These are phyloP conservation scores for Backusella tuberculispora DNA, from an alignment of 192 early-diverging fungal genomes.

Conservation along the genomic window DNA sequence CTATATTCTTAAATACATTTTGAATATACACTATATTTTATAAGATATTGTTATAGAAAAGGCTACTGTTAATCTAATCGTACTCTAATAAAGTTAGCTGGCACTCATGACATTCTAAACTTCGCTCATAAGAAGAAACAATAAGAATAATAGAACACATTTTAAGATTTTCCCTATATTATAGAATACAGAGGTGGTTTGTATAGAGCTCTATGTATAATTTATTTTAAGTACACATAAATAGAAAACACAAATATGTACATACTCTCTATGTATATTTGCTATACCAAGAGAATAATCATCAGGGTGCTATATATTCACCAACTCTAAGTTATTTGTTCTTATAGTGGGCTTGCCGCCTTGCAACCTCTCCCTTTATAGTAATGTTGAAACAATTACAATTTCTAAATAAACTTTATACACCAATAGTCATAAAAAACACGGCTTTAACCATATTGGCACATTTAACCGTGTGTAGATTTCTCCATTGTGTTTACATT, in stretches of 20 bases:
- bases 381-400: background rate
- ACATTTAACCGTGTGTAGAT: background rate
- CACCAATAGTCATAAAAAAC: background rate
- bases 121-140: background rate
- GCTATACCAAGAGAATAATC: background rate
- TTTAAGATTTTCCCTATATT: background rate
- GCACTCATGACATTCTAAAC: slow-evolving; percentile 7
- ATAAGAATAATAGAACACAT: background rate
- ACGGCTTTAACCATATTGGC: background rate
- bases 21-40: background rate
- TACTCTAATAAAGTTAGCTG: background rate
- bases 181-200: background rate
- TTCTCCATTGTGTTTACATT: background rate
- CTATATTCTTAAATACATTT: background rate
- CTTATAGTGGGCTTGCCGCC: background rate
- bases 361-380: background rate
- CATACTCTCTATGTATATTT: background rate
- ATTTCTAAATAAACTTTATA: background rate
- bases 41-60: background rate
- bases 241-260: background rate
- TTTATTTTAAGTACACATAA: background rate
- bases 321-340: background rate
- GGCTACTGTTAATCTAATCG: background rate
- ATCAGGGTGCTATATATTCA: background rate
- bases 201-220: background rate